A percentile compares a stretch with the other conserved stretches of the same genome.
Conservation (phyloP, 1,284 basidiomycete genomes). For the Coniferiporia weirii region DNA sequence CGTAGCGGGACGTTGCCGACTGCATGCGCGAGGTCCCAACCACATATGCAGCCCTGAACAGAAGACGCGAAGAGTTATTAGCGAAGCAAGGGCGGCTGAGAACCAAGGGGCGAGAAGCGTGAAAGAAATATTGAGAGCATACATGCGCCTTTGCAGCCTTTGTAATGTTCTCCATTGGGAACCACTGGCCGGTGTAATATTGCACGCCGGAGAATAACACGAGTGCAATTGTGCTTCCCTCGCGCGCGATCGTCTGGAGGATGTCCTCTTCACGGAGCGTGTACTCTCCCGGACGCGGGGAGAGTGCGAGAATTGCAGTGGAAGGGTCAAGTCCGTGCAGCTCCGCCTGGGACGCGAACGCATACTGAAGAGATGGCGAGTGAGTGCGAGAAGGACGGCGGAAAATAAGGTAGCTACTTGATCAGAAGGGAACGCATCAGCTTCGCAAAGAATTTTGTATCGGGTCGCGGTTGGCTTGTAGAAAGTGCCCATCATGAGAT, state of each 20-base stretch:
- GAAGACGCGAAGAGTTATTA: conserved; percentile 15
- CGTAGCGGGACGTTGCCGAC: conserved; percentile 88
- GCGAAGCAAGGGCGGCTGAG: neutral
- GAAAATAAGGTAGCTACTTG: conserved; percentile 45
- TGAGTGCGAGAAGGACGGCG: neutral
- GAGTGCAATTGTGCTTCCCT: conserved; percentile 76
- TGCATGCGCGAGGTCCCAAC: conserved; percentile 96
- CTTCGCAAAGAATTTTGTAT: conserved; percentile 95
- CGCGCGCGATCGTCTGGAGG: conserved; percentile 64
- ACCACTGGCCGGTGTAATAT: conserved; percentile 97
- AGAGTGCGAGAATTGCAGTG: conserved; percentile 73
- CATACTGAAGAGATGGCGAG: conserved; percentile 60
- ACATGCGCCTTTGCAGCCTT: conserved; percentile 80
- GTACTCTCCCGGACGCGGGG: conserved; percentile 79
- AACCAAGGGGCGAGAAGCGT: neutral
- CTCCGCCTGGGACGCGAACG: conserved; percentile 83
- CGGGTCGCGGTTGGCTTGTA: conserved; percentile 82
- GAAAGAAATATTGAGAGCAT: neutral
- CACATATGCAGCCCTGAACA: conserved; percentile 80
- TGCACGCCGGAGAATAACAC: conserved; percentile 91
- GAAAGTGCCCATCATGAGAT: conserved; percentile 91
- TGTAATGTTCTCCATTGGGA: conserved; percentile 83
- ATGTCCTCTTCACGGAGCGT: conserved; percentile 91
- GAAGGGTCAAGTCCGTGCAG: conserved; percentile 77
- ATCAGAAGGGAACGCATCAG: conserved; percentile 93